Conservation (phyloP, 192 early-diverging fungal genomes). For the Ramicandelaber brevisporus region DNA sequence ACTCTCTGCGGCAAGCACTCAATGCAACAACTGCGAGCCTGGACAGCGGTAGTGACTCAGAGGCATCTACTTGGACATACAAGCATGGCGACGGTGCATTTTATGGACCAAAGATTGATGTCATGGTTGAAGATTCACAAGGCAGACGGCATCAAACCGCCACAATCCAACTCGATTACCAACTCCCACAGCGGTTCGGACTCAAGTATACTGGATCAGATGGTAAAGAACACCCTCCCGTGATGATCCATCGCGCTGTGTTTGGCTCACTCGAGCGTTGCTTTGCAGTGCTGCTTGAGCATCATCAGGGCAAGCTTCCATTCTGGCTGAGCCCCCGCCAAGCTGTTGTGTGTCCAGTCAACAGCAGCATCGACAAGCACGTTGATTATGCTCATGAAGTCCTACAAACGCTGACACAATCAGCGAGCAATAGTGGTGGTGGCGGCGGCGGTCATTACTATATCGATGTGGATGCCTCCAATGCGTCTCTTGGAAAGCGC, state of each 20-base stretch:
- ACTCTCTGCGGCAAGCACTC: constrained; percentile 39
- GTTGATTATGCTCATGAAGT: constrained; percentile 41
- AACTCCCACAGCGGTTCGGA: constrained; percentile 64
- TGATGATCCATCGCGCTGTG: constrained; percentile 86
- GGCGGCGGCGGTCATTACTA: constrained; percentile 34
- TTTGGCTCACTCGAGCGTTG: constrained; percentile 80
- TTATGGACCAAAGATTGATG: constrained; percentile 93
- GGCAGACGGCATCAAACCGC: constrained; percentile 76
- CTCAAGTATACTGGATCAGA: constrained; percentile 47
- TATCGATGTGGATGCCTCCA: constrained; percentile 51
- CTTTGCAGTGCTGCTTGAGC: constrained; percentile 86
- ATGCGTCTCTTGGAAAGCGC: constrained; percentile 39
- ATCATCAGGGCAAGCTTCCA: constrained; percentile 76
- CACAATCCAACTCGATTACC: constrained; percentile 88
- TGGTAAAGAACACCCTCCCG: constrained; percentile 37
- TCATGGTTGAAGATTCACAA: constrained; percentile 54
- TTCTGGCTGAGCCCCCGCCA: constrained; percentile 88
- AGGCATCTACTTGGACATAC: constrained; percentile 30
- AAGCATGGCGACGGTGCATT: constrained; percentile 83
- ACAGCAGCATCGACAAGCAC: constrained; percentile 11
- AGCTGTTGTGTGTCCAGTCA: constrained; percentile 57
- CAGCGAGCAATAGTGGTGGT: constrained; percentile 12
- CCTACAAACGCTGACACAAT: constrained; percentile 8
- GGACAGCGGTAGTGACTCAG: too few species aligned
- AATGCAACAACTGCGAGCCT: too few species aligned